Evolutionary conservation across 2,329 filamentous ascomycete genomes (phyloP), one percentile per base, ranked within the genome.

Genomic region (Diaporthe caulivora): DNA sequence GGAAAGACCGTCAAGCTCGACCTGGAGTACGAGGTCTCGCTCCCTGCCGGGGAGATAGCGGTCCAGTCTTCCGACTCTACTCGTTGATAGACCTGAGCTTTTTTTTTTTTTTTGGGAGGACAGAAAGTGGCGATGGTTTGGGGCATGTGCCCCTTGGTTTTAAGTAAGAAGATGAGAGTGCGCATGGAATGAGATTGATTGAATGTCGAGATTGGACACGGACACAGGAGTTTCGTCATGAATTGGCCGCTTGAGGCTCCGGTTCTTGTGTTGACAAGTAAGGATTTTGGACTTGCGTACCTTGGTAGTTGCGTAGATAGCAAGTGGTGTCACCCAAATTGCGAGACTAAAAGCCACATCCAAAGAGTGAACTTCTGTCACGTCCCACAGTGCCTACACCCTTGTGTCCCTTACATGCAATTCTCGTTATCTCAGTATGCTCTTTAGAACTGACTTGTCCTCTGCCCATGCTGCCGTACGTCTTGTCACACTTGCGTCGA

Each of bases 11-110:
- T 89, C 21, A 88, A 87, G 80, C 80, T 93, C 75, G 82, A 82
- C 31, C 78, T 94, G 74, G 90, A 92, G 82, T 93, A 93, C 80
- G 87, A 89, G 74, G 87, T 91, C 24, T 86, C 85, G 29, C 83
- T 89, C 76, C 91, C 91, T 1, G 80, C 80, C 21, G 87, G 86
- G 11, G 88, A 90, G 75, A 79, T 76, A 9, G 83, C 86, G 64
- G 72, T 81, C 8, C 76, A 78, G 70, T 26, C 54, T 51, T 11
- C 31, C 17, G 44, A 49, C 5, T 2, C 26, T 10, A 11, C 34
- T 42, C 31, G 18, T 0, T 53, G 34, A 17, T 42, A 44, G 37
- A 10, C 10, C 26, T 31, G 37, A 4, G 10, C 15, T 15, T 37
- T 13, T n/a, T n/a, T n/a, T n/a, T n/a, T n/a, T n/a, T n/a, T n/a